Percentiles rank a stretch among this genome's conserved stretches.
These are phyloP conservation scores for Sugiyamaella boreocaroliniensis DNA, from an alignment of 805 yeast species.

Conservation along the genomic window DNA sequence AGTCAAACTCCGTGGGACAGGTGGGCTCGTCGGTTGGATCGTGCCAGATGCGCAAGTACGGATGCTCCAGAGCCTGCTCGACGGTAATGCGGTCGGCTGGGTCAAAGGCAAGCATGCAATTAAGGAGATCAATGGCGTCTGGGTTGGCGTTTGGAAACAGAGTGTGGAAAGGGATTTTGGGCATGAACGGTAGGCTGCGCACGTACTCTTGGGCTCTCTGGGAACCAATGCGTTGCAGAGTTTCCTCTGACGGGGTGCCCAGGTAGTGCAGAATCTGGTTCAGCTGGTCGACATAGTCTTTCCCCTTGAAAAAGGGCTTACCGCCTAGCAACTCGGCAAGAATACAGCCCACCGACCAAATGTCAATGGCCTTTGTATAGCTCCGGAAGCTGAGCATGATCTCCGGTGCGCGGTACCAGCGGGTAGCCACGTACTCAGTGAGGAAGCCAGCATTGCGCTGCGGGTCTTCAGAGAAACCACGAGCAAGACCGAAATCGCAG, in stretches of 20 bases:
- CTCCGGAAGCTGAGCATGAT: slow-evolving; percentile 92
- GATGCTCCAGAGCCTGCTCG: slow-evolving; percentile 81
- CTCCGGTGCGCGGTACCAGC: slow-evolving; percentile 99
- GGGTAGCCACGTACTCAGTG: slow-evolving; percentile 96
- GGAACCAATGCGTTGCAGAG: slow-evolving; percentile 52
- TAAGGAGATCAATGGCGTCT: slow-evolving; percentile 72
- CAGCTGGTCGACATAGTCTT: slow-evolving; percentile 92
- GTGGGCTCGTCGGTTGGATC: slow-evolving; percentile 82
- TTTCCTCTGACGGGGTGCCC: slow-evolving; percentile 82
- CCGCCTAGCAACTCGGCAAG: slow-evolving; percentile 91
- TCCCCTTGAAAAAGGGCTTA: slow-evolving; percentile 86
- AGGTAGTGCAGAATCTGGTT: slow-evolving; percentile 77
- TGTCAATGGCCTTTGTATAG: slow-evolving; percentile 92
- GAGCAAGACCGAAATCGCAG: slow-evolving; percentile 93
- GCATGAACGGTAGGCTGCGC: slow-evolving; percentile 75
- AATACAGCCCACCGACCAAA: slow-evolving; percentile 98
- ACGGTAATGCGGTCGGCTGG: slow-evolving; percentile 81
- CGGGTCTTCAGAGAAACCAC: slow-evolving; percentile 39
- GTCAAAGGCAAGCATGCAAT: slow-evolving; percentile 76
- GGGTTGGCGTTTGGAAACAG: slow-evolving; percentile 85
- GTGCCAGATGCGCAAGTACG: slow-evolving; percentile 84
- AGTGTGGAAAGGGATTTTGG: slow-evolving; percentile 61
- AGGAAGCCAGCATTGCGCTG: slow-evolving; percentile 86
- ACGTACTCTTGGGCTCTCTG: slow-evolving; percentile 89
- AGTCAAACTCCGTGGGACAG: slow-evolving; percentile 76